Evolutionary conservation across 78 protist species (phyloP).

Genomic region (Protostelium mycophagum): DNA sequence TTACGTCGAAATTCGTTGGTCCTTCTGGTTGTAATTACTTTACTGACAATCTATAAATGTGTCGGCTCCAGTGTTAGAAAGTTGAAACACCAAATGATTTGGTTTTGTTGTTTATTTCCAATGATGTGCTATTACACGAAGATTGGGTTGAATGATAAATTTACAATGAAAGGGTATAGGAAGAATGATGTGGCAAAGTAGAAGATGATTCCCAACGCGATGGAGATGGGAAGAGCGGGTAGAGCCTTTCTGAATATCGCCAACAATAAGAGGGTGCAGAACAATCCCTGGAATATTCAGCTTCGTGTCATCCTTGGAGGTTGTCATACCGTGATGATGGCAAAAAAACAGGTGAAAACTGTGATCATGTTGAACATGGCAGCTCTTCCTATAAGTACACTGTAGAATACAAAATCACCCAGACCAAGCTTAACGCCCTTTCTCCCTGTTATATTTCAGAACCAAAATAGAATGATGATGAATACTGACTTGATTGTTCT

Average conservation of each 20-base stretch:
- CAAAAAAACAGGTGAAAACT: constrained; percentile 75
- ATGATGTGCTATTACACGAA: no score
- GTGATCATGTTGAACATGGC: constrained; percentile 56
- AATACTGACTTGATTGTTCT: background rate
- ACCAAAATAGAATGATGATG: background rate
- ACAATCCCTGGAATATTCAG: constrained; percentile 61
- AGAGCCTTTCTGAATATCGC: constrained; percentile 81
- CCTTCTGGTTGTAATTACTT: no score
- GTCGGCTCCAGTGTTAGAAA: no score
- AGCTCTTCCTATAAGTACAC: constrained; percentile 87
- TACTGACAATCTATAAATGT: no score
- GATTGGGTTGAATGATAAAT: background rate
- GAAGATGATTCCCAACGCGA: constrained; percentile 75
- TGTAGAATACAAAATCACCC: constrained; percentile 96
- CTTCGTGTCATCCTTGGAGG: background rate
- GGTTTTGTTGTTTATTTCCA: no score
- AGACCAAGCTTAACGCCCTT: constrained; percentile 91
- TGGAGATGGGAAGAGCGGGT: constrained; percentile 96
- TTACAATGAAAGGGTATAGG: constrained; percentile 57
- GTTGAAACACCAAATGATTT: no score
- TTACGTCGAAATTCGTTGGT: no score
- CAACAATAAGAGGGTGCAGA: constrained; percentile 70
- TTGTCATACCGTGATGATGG: constrained; percentile 72
- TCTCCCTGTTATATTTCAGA: constrained; percentile 2
- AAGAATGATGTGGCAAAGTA: constrained; percentile 61